These are phyloP conservation scores for Leccinum truebloodii DNA, from an alignment of 768 basidiomycete species.

Conservation along the genomic window DNA sequence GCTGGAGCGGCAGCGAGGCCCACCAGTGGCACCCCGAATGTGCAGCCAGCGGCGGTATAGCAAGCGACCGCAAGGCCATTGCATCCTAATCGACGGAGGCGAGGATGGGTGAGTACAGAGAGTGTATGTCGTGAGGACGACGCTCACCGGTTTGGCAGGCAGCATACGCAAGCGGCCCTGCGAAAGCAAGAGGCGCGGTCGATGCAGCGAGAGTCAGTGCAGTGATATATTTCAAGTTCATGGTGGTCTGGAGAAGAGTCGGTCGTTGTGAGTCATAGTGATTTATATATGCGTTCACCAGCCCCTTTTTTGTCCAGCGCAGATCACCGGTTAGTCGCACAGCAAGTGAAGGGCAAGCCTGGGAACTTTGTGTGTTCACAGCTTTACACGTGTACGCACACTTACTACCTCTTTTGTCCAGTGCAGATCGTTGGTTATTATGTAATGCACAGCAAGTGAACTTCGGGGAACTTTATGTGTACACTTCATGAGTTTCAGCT, in stretches of 20 bases:
- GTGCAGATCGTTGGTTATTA: too few relatives aligned
- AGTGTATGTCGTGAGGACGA: too few relatives aligned
- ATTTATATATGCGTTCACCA: slow-evolving; percentile 2
- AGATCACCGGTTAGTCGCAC: not conserved
- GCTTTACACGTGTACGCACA: not conserved
- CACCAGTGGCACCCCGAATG: slow-evolving; percentile 20
- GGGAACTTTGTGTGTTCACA: not conserved
- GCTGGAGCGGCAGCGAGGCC: slow-evolving; percentile 18
- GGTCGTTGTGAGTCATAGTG: not conserved
- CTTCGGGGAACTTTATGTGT: too few relatives aligned
- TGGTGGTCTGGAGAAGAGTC: slow-evolving; percentile 3
- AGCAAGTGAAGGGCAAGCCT: slow-evolving; percentile 7
- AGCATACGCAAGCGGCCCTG: slow-evolving; percentile 26
- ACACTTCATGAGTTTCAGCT: too few relatives aligned
- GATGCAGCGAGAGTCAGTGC: slow-evolving; percentile 21
- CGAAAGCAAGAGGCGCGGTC: slow-evolving; percentile 10
- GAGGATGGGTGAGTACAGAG: not conserved
- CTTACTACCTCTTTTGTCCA: too few relatives aligned
- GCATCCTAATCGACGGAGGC: slow-evolving; percentile 19
- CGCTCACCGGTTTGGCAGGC: slow-evolving; percentile 26
- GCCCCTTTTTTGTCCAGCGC: slow-evolving; percentile 1
- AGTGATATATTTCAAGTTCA: slow-evolving; percentile 28
- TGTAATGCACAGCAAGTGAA: too few relatives aligned
- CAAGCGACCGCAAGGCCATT: slow-evolving; percentile 24
- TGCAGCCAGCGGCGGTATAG: slow-evolving; percentile 25